phyloP scores from a whole-genome alignment of 116 monocot species.

The Papilionanthe hybrid region DNA sequence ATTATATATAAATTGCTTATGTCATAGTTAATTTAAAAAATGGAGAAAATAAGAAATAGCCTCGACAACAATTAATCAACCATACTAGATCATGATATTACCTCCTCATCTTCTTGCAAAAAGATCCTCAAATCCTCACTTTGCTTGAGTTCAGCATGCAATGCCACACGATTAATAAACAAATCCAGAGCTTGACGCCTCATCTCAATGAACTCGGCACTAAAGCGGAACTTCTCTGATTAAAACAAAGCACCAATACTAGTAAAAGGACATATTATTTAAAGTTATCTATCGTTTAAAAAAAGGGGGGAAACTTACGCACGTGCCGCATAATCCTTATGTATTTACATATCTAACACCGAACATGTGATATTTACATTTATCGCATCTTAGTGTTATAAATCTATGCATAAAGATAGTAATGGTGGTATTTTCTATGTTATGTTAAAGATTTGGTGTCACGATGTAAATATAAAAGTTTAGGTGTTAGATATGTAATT shows the following conservation, averaged over 20 bases:
- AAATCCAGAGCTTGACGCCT: slow-evolving; percentile 81
- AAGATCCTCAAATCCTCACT: slow-evolving; percentile 88
- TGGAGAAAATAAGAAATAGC: background rate
- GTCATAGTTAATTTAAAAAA: background rate
- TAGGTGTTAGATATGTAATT: no score
- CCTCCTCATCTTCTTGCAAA: slow-evolving; percentile 97
- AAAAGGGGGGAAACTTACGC: no score
- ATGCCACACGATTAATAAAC: slow-evolving; percentile 80
- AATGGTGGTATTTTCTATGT: no score
- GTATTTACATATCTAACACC: no score
- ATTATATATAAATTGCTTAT: background rate
- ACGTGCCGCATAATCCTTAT: no score
- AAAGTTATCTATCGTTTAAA: background rate
- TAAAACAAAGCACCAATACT: background rate
- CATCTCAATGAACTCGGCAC: slow-evolving; percentile 93
- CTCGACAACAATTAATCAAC: background rate
- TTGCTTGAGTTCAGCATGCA: slow-evolving; percentile 78
- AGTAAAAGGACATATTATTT: background rate
- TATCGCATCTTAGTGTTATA: no score
- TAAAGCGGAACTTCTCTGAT: slow-evolving; percentile 96
- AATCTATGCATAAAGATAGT: no score
- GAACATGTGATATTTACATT: no score
- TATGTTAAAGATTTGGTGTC: no score
- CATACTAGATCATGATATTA: slow-evolving; percentile 18
- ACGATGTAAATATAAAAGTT: no score